Evolutionary conservation across 2,329 filamentous ascomycete genomes (phyloP), one percentile per base, ranked within the genome.

Genomic region (Sodiomyces alkalinus): DNA sequence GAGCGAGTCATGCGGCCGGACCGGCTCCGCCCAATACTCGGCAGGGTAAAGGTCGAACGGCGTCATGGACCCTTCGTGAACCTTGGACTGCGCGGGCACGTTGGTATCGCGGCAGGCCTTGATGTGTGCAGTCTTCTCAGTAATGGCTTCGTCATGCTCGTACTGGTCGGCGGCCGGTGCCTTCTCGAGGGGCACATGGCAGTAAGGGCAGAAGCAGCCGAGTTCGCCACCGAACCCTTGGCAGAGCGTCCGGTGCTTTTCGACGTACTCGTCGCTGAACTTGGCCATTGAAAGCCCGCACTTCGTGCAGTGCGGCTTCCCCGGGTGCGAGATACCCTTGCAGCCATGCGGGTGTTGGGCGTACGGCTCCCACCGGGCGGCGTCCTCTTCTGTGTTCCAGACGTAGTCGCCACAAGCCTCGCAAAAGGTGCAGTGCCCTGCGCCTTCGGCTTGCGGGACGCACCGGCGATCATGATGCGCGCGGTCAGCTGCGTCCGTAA

Each of bases 121-220:
- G 10, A 38, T 31, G 19, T 38, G 36, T 14, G 24, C 17, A 7
- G 19, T 27, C 14, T 32, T 33, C 4, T 28, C 26, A 6, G 27
- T 10, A 12, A 29, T 18, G 20, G 8, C 10, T 16, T 18, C 21
- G 4, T 26, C 14, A 11, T 15, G 23, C 13, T 23, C 16, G 14
- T 7, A 6, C 2, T 19, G 6, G 16, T 29, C 11, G 11, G 7
- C 10, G 8, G 17, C 19, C 3, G 24, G 18, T 7, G 27, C 17
- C 9, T 22, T 17, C 5, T 32, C 27, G 10, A 34, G 28, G 12
- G 10, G 6, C 10, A 6, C 21, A 12, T 32, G 29, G 31, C 40
- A 44, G 27, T 39, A 44, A 3, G 40, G 38, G 19, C 41, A 44
- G 30, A 37, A 41, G 22, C 33, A 32, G 19, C 30, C 38, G 5